Evolutionary conservation across 345 rosid genomes (phyloP).

Genomic region (Litchi chinensis): DNA sequence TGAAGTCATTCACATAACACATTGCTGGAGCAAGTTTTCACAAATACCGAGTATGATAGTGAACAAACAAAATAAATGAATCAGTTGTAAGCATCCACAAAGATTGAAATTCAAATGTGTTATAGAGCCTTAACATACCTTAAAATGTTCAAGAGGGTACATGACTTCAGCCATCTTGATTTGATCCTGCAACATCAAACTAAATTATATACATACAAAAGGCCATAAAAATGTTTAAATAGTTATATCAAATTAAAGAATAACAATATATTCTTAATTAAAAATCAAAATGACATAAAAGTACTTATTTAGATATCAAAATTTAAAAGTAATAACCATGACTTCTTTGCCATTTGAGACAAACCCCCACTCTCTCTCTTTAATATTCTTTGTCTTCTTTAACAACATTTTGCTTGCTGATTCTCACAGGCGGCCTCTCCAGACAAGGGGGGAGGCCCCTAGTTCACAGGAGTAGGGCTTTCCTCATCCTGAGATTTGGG

Average conservation of each 20-base stretch:
- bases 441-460: neutral
- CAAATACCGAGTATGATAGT: neutral
- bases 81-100: neutral
- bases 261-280: neutral
- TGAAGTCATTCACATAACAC: neutral
- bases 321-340: neutral
- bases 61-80: neutral
- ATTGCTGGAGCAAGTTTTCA: neutral
- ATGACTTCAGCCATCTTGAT: constrained; percentile 87
- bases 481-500: neutral
- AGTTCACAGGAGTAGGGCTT: neutral
- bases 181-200: constrained; percentile 69
- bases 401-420: neutral
- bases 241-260: neutral
- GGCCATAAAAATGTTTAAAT: neutral
- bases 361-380: neutral
- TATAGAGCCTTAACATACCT: constrained; percentile 46
- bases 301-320: too few species aligned
- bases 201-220: neutral
- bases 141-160: constrained; percentile 81
- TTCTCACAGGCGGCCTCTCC: neutral
- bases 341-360: neutral
- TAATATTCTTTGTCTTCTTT: neutral
- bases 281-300: neutral
- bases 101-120: constrained; percentile 1